These are phyloP conservation scores for Vaucheria bursata DNA, from an alignment of 352 stramenopile genomes.

Conservation along the genomic window DNA sequence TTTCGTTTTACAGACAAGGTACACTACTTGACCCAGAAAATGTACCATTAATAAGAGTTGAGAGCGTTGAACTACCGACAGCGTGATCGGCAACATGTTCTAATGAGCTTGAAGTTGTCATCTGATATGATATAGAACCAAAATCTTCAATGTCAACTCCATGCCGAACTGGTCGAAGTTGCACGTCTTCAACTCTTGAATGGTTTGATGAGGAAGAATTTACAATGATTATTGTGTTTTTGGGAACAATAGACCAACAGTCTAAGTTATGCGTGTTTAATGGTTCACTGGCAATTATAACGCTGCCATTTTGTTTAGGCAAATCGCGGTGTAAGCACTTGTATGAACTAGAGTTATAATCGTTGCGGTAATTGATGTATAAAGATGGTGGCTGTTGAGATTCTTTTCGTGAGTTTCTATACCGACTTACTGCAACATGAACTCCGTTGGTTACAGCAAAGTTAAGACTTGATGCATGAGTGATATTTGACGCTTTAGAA, in stretches of 20 bases:
- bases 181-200: neutral
- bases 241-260: constrained; percentile 22
- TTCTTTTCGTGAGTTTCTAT: constrained; percentile 12
- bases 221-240: constrained; percentile 35
- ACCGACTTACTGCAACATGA: constrained; percentile 19
- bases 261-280: constrained; percentile 15
- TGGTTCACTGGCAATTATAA: constrained; percentile 24
- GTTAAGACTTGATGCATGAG: constrained; percentile 11
- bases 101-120: no score
- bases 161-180: neutral
- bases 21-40: no score
- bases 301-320: neutral
- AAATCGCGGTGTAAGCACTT: neutral
- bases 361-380: constrained; percentile 9
- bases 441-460: constrained; percentile 27
- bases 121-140: no score
- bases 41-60: no score
- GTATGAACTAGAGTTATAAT: neutral
- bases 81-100: no score
- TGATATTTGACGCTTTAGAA: neutral
- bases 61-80: no score
- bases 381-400: constrained; percentile 22
- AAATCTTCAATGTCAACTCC: neutral
- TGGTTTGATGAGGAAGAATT: neutral
- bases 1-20: no score